A percentile compares a stretch with the other conserved stretches of the same genome.
phyloP scores from a whole-genome alignment of 441 rosid genomes.

The Viola pubescens region DNA sequence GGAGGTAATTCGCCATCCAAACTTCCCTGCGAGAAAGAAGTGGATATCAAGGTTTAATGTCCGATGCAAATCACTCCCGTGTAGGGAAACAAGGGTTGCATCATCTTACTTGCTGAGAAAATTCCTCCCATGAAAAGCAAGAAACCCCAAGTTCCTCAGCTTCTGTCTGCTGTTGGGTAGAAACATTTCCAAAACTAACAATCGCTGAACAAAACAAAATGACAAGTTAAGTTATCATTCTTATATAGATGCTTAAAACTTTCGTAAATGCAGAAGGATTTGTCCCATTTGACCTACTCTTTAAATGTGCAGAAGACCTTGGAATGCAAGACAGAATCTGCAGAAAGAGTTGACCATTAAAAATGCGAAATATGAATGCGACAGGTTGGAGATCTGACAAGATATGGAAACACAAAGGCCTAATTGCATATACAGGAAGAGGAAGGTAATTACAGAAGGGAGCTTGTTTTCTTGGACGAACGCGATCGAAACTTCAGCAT shows the following conservation, averaged over 20 bases:
- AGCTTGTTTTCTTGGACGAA: slow-evolving; percentile 73
- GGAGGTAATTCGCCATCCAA: slow-evolving; percentile 49
- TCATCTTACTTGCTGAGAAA: slow-evolving; percentile 43
- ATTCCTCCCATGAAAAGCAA: slow-evolving; percentile 76
- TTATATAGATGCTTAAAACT: neutral
- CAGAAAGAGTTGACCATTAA: slow-evolving; percentile 6
- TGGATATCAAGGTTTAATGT: neutral
- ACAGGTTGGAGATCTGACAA: no score
- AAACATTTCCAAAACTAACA: slow-evolving; percentile 61
- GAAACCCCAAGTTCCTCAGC: slow-evolving; percentile 61
- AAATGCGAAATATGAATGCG: no score
- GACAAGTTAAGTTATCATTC: neutral
- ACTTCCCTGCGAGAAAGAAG: slow-evolving; percentile 39
- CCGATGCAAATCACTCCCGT: no score
- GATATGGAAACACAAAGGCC: no score
- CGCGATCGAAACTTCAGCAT: slow-evolving; percentile 76
- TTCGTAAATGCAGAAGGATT: neutral
- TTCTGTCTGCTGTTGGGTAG: slow-evolving; percentile 51
- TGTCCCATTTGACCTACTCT: slow-evolving; percentile 44
- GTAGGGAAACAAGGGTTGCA: neutral
- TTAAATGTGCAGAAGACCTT: slow-evolving; percentile 50
- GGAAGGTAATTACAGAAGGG: slow-evolving; percentile 46
- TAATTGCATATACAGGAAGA: no score
- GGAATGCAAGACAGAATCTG: slow-evolving; percentile 69
- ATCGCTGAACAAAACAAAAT: slow-evolving; percentile 41